Base-by-base conservation (phyloP, 768 basidiomycete genomes). In the Termitomyces sp. region DNA sequence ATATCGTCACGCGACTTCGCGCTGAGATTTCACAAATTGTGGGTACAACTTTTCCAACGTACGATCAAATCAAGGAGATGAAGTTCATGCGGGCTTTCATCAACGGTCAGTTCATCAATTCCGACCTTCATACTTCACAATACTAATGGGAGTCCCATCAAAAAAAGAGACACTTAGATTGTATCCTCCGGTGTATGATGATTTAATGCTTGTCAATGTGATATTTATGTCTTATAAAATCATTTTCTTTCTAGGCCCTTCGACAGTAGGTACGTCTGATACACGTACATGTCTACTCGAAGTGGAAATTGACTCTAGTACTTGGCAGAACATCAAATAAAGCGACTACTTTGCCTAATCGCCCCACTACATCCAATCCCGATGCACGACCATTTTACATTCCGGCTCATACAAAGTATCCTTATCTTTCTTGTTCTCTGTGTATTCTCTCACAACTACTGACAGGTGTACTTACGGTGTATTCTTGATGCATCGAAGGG, bases 401-500 rank as follows among this genome's bases (percentile, higher is more conserved):
- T 42, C 79, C 76, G 1, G 71, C 75, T 4, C 61, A 69, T 27
- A 77, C 76, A 0, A 67, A 69, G 69, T 74, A 48, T 7, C 58
- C 39, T 53, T 36, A 20, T 1, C 16, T 30, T 8, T 12, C 27
- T 2, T 6, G 7, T 26, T 42, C n/a, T 16, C n/a, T 12, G 4
- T 1, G 4, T 20, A 40, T 37, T 12, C 24, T 18, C 22, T 37
- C 8, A 53, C 7, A 7, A 27, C 18, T 18, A 32, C 5, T 22
- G 8, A n/a, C 37, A 81, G 82, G 43, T 62, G 71, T 26, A 57
- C 68, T 0, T 87, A 84, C 62, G 77, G 79, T 8, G 76, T 84
- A 5, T 73, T 78, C 57, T 68, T 81, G 33, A 85, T 87, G 84
- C 87, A 89, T 37, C 76, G 86, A 6, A 75, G 85, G 33, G 76